Evolutionary conservation across 2,329 filamentous ascomycete species (phyloP).

Genomic region (Exophiala calicioides): DNA sequence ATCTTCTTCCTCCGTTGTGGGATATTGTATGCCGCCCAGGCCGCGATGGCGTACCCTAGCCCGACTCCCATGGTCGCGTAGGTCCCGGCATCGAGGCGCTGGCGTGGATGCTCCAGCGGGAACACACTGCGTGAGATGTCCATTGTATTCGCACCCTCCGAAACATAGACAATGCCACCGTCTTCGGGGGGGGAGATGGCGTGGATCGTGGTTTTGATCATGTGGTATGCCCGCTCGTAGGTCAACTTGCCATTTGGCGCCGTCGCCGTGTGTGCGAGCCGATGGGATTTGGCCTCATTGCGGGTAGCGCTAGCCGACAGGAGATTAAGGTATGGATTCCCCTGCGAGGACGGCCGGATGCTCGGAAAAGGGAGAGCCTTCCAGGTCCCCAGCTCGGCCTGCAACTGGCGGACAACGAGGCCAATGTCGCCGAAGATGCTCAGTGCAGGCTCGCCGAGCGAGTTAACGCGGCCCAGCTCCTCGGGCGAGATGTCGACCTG

Average conservation of each 20-base stretch:
- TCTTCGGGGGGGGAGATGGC: conserved; percentile 46
- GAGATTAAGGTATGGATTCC: conserved; percentile 33
- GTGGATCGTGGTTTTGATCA: conserved; percentile 55
- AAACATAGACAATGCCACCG: conserved; percentile 56
- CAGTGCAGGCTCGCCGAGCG: conserved; percentile 44
- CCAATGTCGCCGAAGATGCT: conserved; percentile 56
- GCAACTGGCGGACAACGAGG: conserved; percentile 51
- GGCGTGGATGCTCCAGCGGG: conserved; percentile 55
- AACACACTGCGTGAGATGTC: conserved; percentile 60
- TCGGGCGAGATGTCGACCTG: conserved; percentile 58
- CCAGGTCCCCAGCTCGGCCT: conserved; percentile 46
- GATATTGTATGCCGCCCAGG: conserved; percentile 57
- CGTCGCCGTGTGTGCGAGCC: conserved; percentile 44
- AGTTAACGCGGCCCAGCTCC: conserved; percentile 56
- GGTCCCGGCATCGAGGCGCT: conserved; percentile 59
- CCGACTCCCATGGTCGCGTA: conserved; percentile 63
- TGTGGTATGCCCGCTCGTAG: conserved; percentile 54
- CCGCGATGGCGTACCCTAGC: conserved; percentile 58
- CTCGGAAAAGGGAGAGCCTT: conserved; percentile 39
- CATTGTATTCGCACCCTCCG: conserved; percentile 63
- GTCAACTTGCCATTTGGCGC: conserved; percentile 44
- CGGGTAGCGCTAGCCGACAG: conserved; percentile 40
- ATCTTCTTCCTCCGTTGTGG: conserved; percentile 51
- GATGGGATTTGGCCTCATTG: conserved; percentile 50
- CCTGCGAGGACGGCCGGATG: conserved; percentile 34